These are phyloP conservation scores for Xylaria sp. DNA, from an alignment of 2,329 filamentous ascomycete species.

Conservation along the genomic window DNA sequence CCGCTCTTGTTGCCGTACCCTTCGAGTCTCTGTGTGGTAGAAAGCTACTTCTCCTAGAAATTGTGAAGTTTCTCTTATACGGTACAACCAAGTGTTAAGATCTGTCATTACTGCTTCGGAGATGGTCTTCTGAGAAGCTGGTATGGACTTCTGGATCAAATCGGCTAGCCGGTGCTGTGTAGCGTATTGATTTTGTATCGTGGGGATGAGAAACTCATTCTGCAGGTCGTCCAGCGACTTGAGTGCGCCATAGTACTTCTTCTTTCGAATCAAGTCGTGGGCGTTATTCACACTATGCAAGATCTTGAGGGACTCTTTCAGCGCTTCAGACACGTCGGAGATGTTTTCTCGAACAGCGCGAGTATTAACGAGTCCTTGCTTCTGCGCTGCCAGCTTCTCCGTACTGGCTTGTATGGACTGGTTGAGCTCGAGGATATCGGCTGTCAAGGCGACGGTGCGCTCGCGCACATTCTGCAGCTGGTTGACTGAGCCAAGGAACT, in stretches of 20 bases:
- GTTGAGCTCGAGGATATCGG: conserved; percentile 91
- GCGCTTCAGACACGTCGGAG: conserved; percentile 86
- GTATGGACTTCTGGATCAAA: conserved; percentile 95
- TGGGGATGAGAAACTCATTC: conserved; percentile 85
- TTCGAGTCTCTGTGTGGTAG: conserved; percentile 90
- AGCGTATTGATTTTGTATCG: conserved; percentile 82
- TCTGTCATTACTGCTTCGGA: conserved; percentile 97
- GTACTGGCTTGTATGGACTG: conserved; percentile 95
- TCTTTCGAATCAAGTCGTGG: conserved; percentile 88
- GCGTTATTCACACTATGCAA: conserved; percentile 92
- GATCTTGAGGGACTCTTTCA: conserved; percentile 92
- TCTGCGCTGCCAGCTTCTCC: conserved; percentile 92
- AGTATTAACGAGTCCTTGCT: conserved; percentile 92
- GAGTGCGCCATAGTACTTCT: conserved; percentile 94
- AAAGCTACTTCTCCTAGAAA: conserved; percentile 96
- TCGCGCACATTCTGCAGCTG: conserved; percentile 92
- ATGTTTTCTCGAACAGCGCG: conserved; percentile 94
- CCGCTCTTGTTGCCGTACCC: conserved; percentile 83
- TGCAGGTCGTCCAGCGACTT: conserved; percentile 95
- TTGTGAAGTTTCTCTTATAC: conserved; percentile 94
- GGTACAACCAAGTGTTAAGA: conserved; percentile 94
- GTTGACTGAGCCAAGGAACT: conserved; percentile 93
- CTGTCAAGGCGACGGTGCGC: conserved; percentile 86
- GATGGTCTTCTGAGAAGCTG: conserved; percentile 89
- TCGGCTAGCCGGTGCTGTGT: conserved; percentile 95